A percentile compares a stretch with the other conserved stretches of the same genome.
These are phyloP conservation scores for Ochetophila trinervis DNA, from an alignment of 306 rosid species.

Conservation along the genomic window DNA sequence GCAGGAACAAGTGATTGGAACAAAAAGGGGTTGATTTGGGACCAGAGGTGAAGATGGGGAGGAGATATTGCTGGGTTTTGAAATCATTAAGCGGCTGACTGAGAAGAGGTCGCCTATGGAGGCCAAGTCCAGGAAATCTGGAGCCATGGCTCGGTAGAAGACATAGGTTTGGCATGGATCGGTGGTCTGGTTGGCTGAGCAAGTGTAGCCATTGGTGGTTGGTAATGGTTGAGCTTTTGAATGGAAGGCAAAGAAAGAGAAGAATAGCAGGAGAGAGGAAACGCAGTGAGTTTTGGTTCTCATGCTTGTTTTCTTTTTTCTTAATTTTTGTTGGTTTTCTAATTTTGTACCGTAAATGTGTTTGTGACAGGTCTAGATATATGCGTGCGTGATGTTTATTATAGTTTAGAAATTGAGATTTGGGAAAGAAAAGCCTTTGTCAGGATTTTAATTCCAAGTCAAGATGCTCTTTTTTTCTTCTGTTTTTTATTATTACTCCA, in stretches of 20 bases:
- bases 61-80: constrained; percentile 63
- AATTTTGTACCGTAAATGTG: not conserved
- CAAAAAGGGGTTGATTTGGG: constrained; percentile 49
- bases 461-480: no score
- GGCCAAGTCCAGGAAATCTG: constrained; percentile 64
- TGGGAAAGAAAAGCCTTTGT: not conserved
- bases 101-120: constrained; percentile 79
- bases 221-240: constrained; percentile 36
- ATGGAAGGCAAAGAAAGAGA: constrained; percentile 6
- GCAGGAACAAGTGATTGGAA: constrained; percentile 78
- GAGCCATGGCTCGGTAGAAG: constrained; percentile 53
- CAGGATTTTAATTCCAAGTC: not conserved
- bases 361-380: not conserved
- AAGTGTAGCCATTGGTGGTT: constrained; percentile 52
- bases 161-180: constrained; percentile 62
- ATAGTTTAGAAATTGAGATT: not conserved
- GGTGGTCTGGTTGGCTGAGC: constrained; percentile 36
- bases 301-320: constrained; percentile 7
- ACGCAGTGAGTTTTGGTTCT: not conserved
- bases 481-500: not conserved
- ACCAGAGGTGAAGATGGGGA: constrained; percentile 43
- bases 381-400: no score
- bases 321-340: not conserved
- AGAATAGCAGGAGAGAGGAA: constrained; percentile 16
- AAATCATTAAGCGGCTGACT: constrained; percentile 58